These are phyloP conservation scores for Colletotrichum horii DNA, from an alignment of 2,329 filamentous ascomycete species.

Conservation along the genomic window DNA sequence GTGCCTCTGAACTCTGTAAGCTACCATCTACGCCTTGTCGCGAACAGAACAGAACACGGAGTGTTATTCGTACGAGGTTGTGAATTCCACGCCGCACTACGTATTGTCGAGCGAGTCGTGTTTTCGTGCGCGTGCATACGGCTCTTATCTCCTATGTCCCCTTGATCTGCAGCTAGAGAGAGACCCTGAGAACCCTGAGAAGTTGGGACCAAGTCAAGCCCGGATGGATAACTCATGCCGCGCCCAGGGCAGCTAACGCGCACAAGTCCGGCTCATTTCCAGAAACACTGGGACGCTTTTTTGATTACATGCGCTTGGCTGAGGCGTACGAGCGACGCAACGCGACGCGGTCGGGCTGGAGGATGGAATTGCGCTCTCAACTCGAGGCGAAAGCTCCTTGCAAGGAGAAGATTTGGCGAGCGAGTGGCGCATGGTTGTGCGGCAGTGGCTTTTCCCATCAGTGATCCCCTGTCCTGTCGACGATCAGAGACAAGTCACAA, in stretches of 20 bases:
- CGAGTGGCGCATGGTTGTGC: neutral
- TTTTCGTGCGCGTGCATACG: neutral
- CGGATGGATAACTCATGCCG: neutral
- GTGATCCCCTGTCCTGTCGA: conserved; percentile 9
- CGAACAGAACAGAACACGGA: neutral
- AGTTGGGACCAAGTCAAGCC: neutral
- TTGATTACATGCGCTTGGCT: neutral
- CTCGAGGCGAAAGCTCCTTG: neutral
- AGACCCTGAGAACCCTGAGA: neutral
- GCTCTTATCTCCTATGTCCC: neutral
- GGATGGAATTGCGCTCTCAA: neutral
- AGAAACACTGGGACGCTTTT: neutral
- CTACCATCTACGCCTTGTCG: neutral
- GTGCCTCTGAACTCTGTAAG: neutral
- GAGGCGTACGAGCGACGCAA: neutral
- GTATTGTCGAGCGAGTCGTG: neutral
- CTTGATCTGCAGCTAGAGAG: neutral
- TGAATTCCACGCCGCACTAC: neutral
- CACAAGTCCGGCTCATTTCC: conserved; percentile 1
- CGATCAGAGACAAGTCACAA: conserved; percentile 21
- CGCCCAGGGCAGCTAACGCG: neutral
- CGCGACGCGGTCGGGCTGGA: neutral
- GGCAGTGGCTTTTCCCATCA: neutral
- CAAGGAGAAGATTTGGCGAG: neutral
- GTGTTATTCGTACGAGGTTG: neutral